Conservation (phyloP, 257 asterid genomes). For the Echites panduratus region DNA sequence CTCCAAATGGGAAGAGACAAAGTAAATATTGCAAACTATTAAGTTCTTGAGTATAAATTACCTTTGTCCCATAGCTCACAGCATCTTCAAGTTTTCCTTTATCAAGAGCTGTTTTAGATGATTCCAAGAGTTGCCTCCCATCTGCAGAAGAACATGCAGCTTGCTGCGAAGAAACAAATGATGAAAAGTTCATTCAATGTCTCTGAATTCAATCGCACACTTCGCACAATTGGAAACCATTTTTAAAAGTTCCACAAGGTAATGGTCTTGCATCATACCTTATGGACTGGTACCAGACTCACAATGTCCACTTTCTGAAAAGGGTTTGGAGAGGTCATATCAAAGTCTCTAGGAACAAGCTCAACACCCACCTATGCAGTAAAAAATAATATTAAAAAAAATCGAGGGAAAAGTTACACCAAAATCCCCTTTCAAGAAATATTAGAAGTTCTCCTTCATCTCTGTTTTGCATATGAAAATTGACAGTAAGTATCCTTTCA, state of each 20-base stretch:
- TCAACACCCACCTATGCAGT: slow-evolving; percentile 76
- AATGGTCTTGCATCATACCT: slow-evolving; percentile 40
- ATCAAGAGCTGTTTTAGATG: slow-evolving; percentile 86
- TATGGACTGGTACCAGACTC: slow-evolving; percentile 87
- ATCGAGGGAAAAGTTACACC: not conserved
- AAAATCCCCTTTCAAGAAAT: not conserved
- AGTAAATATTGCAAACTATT: slow-evolving; percentile 1
- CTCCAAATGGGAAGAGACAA: too few species aligned
- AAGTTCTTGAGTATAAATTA: slow-evolving; percentile 22
- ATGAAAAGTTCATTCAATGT: slow-evolving; percentile 15
- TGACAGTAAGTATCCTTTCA: not conserved
- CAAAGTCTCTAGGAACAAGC: slow-evolving; percentile 85
- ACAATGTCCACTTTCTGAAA: slow-evolving; percentile 69
- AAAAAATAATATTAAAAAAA: slow-evolving; percentile 15
- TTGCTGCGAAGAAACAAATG: slow-evolving; percentile 48
- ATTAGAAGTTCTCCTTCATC: not conserved
- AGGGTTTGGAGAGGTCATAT: slow-evolving; percentile 66
- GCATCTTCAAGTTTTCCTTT: slow-evolving; percentile 97
- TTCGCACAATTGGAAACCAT: slow-evolving; percentile 14
- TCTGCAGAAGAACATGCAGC: slow-evolving; percentile 98
- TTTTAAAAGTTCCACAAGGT: slow-evolving; percentile 7
- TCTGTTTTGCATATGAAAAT: not conserved
- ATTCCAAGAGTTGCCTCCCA: slow-evolving; percentile 90
- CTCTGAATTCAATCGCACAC: slow-evolving; percentile 5
- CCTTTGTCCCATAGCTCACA: slow-evolving; percentile 92